A percentile compares a stretch with the other conserved stretches of the same genome.
Evolutionary conservation across 225 moss, liverwort and hornwort species (phyloP).

Genomic region (Anthoceros angustus): DNA sequence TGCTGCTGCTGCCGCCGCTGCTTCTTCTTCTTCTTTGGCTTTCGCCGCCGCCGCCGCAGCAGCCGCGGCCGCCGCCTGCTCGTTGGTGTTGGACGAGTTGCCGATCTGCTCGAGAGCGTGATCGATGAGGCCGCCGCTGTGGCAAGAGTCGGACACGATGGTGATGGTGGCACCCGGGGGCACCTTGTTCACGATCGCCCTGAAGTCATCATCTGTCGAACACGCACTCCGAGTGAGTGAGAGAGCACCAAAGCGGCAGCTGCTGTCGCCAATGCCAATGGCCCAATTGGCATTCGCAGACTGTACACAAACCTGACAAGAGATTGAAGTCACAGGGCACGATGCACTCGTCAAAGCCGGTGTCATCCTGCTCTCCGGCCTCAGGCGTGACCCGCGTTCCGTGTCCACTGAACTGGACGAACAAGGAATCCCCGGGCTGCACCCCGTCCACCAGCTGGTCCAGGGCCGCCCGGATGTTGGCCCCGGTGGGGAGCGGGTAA

Average conservation of each 20-base stretch:
- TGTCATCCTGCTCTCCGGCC: conserved; percentile 55
- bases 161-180: conserved; percentile 61
- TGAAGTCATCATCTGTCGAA: conserved; percentile 71
- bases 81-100: conserved; percentile 5
- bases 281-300: neutral
- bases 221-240: neutral
- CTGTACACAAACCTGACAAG: conserved; percentile 41
- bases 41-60: conserved; percentile 11
- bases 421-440: conserved; percentile 41
- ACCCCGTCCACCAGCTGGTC: conserved; percentile 42
- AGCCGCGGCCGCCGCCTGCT: neutral
- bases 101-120: conserved; percentile 86
- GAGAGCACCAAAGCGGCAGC: neutral
- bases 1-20: too few species aligned
- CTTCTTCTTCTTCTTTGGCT: conserved; percentile 1
- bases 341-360: conserved; percentile 78
- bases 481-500: conserved; percentile 54
- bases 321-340: conserved; percentile 81
- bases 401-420: conserved; percentile 86
- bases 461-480: conserved; percentile 53
- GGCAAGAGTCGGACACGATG: conserved; percentile 87
- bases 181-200: conserved; percentile 48
- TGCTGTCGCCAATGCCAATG: neutral
- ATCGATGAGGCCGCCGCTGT: conserved; percentile 93
- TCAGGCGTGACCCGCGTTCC: conserved; percentile 84